Evolutionary conservation across 2,329 filamentous ascomycete genomes (phyloP).

Genomic region (Phialophora tarda): DNA sequence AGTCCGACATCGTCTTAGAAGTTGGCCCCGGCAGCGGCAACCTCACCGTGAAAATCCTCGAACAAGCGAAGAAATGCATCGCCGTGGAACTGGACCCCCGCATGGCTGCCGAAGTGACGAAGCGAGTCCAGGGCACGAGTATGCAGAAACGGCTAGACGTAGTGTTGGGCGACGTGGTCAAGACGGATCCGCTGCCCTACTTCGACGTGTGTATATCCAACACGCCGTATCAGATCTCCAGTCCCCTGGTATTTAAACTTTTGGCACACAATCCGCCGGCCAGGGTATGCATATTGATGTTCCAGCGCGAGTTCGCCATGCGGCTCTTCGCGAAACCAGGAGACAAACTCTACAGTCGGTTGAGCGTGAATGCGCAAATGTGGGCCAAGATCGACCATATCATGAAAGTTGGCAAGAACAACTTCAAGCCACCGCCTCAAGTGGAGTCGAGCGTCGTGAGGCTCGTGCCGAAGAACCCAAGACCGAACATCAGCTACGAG

Average conservation of each 20-base stretch:
- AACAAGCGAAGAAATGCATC: constrained; percentile 81
- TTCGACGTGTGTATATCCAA: constrained; percentile 87
- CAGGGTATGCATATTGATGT: constrained; percentile 87
- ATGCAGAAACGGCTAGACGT: constrained; percentile 84
- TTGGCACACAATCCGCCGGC: constrained; percentile 82
- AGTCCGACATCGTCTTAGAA: constrained; percentile 87
- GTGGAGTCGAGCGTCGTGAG: constrained; percentile 92
- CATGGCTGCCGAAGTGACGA: constrained; percentile 94
- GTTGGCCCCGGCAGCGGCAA: constrained; percentile 90
- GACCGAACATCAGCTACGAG: constrained; percentile 87
- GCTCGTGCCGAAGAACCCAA: constrained; percentile 82
- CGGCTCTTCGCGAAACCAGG: constrained; percentile 85
- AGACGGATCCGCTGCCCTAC: constrained; percentile 72
- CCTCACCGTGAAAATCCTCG: constrained; percentile 85
- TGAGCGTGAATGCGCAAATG: constrained; percentile 93
- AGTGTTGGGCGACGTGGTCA: constrained; percentile 90
- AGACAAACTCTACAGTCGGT: constrained; percentile 86
- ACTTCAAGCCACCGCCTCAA: constrained; percentile 92
- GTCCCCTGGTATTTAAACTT: constrained; percentile 88
- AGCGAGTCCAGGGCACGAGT: constrained; percentile 89
- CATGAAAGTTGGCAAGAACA: constrained; percentile 94
- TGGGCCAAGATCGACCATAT: constrained; percentile 74
- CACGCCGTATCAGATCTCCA: constrained; percentile 81
- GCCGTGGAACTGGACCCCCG: constrained; percentile 92
- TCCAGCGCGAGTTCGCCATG: constrained; percentile 92